Evolutionary conservation across 2,329 filamentous ascomycete genomes (phyloP).

Genomic region (Pseudogymnoascus sp.): DNA sequence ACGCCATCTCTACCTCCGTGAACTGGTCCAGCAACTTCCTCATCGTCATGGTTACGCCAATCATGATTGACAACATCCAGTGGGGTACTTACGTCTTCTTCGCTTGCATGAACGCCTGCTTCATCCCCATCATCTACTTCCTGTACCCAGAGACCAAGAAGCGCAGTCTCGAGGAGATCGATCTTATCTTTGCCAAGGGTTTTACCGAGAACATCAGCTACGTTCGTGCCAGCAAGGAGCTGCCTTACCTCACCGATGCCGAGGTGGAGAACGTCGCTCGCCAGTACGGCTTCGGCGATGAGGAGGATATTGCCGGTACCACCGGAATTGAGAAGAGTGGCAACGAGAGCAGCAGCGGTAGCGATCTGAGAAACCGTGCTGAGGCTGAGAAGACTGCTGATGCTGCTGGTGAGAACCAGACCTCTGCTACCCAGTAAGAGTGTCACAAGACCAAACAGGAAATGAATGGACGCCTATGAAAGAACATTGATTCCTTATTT

Average conservation of each 20-base stretch:
- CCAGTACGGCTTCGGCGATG: conserved; percentile 10
- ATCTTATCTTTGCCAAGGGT: conserved; percentile 58
- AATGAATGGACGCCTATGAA: not conserved
- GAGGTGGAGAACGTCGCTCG: conserved; percentile 39
- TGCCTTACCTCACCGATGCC: conserved; percentile 44
- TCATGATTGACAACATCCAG: conserved; percentile 29
- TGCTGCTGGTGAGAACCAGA: not conserved
- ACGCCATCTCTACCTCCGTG: conserved; percentile 53
- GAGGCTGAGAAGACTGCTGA: not conserved
- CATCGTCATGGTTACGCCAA: conserved; percentile 34
- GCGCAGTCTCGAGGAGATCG: conserved; percentile 60
- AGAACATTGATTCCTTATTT: not conserved
- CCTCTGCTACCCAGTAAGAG: not conserved
- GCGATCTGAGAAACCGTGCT: not conserved
- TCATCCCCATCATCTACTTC: conserved; percentile 33
- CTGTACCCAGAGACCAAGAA: conserved; percentile 43
- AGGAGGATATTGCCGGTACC: not conserved
- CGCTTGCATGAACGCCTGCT: conserved; percentile 31
- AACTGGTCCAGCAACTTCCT: conserved; percentile 49
- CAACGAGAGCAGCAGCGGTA: not conserved
- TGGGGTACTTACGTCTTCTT: conserved; percentile 35
- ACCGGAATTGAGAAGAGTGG: not conserved
- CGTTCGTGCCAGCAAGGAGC: conserved; percentile 48
- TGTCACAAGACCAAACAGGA: not conserved
- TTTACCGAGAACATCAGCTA: conserved; percentile 51